Base-by-base conservation (phyloP, 768 basidiomycete genomes). In the Ramaria sp. region DNA sequence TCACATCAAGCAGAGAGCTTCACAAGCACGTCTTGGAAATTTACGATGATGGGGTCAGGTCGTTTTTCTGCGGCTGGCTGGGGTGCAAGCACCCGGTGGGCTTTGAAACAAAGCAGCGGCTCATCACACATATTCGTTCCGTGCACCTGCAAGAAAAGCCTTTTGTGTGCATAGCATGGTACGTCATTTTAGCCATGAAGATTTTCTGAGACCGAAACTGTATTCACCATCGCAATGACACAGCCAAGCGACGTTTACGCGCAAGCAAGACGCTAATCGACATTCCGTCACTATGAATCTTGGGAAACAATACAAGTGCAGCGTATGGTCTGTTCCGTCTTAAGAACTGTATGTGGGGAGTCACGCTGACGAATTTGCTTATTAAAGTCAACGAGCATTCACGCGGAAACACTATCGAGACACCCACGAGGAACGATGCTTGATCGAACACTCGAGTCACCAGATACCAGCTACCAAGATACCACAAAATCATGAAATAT, bases 61-160 rank as follows among this genome's bases (percentile, higher is more conserved):
- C 25, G 2, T 55, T 55, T 37, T 45, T 44, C 28, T 55, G 53
- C 22, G 25, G 25, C 6, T 55, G 53, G 53, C 43, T 9, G 13
- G 53, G 28, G 3, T 55, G 53, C 28, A 55, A 30, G 9, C 53
- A 55, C 22, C 43, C 43, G 18, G 45, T 55, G 28, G 53, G 53
- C 24, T 55, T 55, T 37, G 30, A 28, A 18, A 22, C 24, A 18
- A 55, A 55, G 34, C 25, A 24, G 4, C 25, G 18, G 32, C 20
- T 55, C 16, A 34, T 55, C n/a, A 55, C 53, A 3, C 53, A 55
- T 48, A 47, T 55, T 16, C 42, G 44, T 7, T 55, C 53, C 7
- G 43, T 27, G 25, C 53, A 55, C n/a, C 45, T 55, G 16, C 44
- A 55, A 28, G 53, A 55, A 34, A 55, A 48, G 44, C 42, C 53